Evolutionary conservation across 1,284 basidiomycete species (phyloP).

Genomic region (Cryptococcus sp.): DNA sequence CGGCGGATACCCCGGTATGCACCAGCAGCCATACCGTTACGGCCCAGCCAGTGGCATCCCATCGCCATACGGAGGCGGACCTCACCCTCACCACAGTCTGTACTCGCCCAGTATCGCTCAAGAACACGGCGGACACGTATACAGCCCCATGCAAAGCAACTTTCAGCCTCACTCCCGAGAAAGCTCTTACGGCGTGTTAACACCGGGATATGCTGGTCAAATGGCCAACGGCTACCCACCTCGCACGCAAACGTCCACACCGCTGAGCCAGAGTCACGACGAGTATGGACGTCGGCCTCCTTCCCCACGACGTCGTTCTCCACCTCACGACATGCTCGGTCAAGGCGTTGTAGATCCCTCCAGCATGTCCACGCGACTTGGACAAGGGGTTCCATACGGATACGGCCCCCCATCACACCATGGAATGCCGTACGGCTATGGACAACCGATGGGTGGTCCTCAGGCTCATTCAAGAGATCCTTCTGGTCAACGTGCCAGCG

Average conservation of each 20-base stretch:
- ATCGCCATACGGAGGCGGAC: slow-evolving; percentile 33
- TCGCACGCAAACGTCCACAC: slow-evolving; percentile 45
- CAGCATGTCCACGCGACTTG: slow-evolving; percentile 28
- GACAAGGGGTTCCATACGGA: slow-evolving; percentile 9
- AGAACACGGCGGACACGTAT: slow-evolving; percentile 45
- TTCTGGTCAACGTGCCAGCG: slow-evolving; percentile 28
- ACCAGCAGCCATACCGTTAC: slow-evolving; percentile 37
- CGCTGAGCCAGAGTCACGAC: slow-evolving; percentile 35
- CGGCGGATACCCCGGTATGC: slow-evolving; percentile 29
- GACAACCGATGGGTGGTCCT: slow-evolving; percentile 7
- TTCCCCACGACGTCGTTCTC: slow-evolving; percentile 31
- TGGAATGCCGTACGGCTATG: slow-evolving; percentile 16
- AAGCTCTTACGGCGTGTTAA: slow-evolving; percentile 39
- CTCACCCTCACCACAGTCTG: slow-evolving; percentile 34
- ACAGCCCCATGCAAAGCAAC: slow-evolving; percentile 37
- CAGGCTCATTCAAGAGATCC: slow-evolving; percentile 17
- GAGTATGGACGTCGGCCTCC: slow-evolving; percentile 30
- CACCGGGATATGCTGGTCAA: slow-evolving; percentile 34
- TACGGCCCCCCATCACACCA: slow-evolving; percentile 15
- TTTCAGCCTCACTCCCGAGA: slow-evolving; percentile 44
- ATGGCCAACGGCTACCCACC: slow-evolving; percentile 44
- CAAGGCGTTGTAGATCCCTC: slow-evolving; percentile 41
- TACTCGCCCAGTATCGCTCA: slow-evolving; percentile 39
- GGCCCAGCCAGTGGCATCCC: slow-evolving; percentile 31
- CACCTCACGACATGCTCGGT: slow-evolving; percentile 38